Evolutionary conservation across 495 filamentous ascomycete genomes (phyloP).

Genomic region (Hypoxylon intermedium): DNA sequence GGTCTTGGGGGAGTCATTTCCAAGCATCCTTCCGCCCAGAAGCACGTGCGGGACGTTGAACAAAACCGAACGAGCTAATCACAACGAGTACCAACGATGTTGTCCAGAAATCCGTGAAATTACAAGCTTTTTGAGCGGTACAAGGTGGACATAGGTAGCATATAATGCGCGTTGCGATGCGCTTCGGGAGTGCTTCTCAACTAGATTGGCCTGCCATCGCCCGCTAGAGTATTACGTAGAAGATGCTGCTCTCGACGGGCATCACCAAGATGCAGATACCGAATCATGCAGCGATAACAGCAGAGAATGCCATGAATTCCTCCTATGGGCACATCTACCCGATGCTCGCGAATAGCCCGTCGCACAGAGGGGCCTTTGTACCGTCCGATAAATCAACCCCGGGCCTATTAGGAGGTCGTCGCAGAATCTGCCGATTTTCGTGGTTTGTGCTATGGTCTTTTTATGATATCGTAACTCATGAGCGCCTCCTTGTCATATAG

Average conservation of each 20-base stretch:
- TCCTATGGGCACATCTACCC: conserved; percentile 6
- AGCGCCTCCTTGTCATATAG: conserved; percentile 15
- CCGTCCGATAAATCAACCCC: too few relatives aligned
- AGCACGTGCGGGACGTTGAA: too few relatives aligned
- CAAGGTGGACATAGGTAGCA: background rate
- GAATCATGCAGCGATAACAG: conserved; percentile 2
- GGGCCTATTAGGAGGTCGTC: conserved; percentile 23
- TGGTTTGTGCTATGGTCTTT: conserved; percentile 22
- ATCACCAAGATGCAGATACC: conserved; percentile 1
- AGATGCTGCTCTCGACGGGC: background rate
- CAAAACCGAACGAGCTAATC: too few relatives aligned
- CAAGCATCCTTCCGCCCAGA: too few relatives aligned
- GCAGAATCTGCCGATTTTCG: conserved; percentile 26
- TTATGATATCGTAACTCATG: conserved; percentile 8
- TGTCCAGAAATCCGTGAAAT: too few relatives aligned
- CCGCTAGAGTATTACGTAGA: conserved; percentile 17
- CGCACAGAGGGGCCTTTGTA: conserved; percentile 16
- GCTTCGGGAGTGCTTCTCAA: conserved; percentile 7
- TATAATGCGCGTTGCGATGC: conserved; percentile 20
- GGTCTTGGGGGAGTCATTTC: too few relatives aligned
- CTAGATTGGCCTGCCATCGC: conserved; percentile 24
- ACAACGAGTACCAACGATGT: too few relatives aligned
- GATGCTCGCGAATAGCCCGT: conserved; percentile 9
- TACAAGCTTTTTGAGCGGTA: background rate
- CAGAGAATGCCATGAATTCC: background rate